Evolutionary conservation across 768 basidiomycete species (phyloP).

Genomic region (Tulasnella sp.): DNA sequence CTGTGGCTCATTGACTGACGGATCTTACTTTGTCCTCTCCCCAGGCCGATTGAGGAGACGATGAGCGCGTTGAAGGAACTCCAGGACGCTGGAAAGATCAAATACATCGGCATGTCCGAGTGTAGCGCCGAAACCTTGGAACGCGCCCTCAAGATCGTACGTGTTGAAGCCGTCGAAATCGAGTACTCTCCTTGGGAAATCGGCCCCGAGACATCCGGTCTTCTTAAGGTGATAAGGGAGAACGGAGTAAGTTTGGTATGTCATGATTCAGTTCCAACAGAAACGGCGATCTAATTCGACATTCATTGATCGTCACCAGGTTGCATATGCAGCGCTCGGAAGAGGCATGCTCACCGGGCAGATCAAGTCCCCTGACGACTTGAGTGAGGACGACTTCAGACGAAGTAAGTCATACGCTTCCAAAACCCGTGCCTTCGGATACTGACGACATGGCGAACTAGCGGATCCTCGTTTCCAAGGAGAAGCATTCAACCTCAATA

Average conservation of each 20-base stretch:
- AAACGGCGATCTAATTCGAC: background rate
- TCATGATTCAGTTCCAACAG: background rate
- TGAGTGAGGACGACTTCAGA: constrained; percentile 1
- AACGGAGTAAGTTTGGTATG: background rate
- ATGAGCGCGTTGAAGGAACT: constrained; percentile 22
- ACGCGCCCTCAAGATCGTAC: constrained; percentile 20
- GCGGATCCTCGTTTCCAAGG: background rate
- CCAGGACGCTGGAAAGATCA: constrained; percentile 23
- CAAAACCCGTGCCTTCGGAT: background rate
- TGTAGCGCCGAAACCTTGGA: constrained; percentile 24
- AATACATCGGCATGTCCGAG: constrained; percentile 26
- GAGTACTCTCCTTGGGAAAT: constrained; percentile 18
- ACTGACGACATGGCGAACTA: too few relatives aligned
- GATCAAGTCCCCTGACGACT: constrained; percentile 8
- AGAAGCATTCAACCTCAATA: constrained; percentile 4
- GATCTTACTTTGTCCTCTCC: too few relatives aligned
- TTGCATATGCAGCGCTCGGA: constrained; percentile 33
- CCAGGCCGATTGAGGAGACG: constrained; percentile 22
- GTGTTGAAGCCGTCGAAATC: constrained; percentile 22
- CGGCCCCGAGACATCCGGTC: background rate
- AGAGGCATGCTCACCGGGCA: constrained; percentile 25
- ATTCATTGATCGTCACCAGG: too few relatives aligned
- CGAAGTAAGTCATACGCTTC: background rate
- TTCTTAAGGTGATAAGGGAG: background rate
- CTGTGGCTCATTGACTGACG: too few relatives aligned